Evolutionary conservation across 371 early-diverging fungal genomes (phyloP).

Genomic region (Mucor saturninus): DNA sequence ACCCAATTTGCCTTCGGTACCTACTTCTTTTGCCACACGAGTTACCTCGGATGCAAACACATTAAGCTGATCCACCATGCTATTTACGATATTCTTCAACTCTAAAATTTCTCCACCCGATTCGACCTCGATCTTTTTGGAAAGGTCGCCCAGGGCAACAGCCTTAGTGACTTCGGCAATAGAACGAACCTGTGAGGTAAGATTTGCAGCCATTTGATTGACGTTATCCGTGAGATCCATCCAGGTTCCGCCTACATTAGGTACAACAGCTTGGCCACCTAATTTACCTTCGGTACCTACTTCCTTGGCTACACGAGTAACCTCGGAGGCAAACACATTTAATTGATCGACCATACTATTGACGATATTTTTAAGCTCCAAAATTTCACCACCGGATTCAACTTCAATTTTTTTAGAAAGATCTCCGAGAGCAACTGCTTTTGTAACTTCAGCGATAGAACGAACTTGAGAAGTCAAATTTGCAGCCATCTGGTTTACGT

Average conservation of each 20-base stretch:
- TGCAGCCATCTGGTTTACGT: conserved; percentile 30
- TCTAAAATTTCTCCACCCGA: conserved; percentile 42
- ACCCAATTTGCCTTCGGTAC: conserved; percentile 61
- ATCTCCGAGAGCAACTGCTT: conserved; percentile 35
- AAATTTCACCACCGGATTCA: conserved; percentile 37
- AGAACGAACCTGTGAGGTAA: conserved; percentile 60
- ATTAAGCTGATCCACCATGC: conserved; percentile 45
- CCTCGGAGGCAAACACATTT: conserved; percentile 58
- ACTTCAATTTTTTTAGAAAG: conserved; percentile 36
- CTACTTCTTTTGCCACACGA: conserved; percentile 58
- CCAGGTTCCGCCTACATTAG: conserved; percentile 62
- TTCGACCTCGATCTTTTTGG: conserved; percentile 53
- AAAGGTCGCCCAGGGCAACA: conserved; percentile 56
- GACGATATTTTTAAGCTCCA: conserved; percentile 40
- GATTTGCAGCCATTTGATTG: conserved; percentile 63
- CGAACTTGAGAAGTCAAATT: conserved; percentile 33
- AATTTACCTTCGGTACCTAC: conserved; percentile 65
- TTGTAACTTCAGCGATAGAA: conserved; percentile 26
- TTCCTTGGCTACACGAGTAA: conserved; percentile 64
- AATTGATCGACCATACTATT: conserved; percentile 46
- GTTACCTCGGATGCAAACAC: conserved; percentile 60
- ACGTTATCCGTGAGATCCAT: conserved; percentile 63
- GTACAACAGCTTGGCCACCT: conserved; percentile 61
- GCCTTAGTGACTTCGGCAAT: conserved; percentile 52
- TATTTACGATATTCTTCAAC: conserved; percentile 48